These are phyloP conservation scores for Crithidia fasciculata DNA, from an alignment of 208 protist species.

Conservation along the genomic window DNA sequence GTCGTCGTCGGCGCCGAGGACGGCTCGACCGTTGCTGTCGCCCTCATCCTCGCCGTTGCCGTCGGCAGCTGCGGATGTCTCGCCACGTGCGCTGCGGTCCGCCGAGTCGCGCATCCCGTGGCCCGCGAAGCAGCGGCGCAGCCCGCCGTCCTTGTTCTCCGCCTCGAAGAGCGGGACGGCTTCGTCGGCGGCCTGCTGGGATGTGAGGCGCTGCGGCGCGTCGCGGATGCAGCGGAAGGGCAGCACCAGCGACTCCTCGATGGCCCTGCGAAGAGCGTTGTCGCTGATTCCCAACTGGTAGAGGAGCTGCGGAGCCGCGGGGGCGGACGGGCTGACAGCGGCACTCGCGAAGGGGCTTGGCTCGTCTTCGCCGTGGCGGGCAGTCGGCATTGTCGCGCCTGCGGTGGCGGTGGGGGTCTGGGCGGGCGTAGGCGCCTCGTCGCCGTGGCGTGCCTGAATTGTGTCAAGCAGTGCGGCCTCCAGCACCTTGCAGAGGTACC, in stretches of 20 bases:
- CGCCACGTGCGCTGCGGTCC: slow-evolving; percentile 27
- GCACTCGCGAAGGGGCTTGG: neutral
- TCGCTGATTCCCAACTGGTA: slow-evolving; percentile 44
- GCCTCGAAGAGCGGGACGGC: slow-evolving; percentile 32
- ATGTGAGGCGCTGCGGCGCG: slow-evolving; percentile 37
- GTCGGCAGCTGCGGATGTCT: neutral
- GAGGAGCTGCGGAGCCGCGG: slow-evolving; percentile 31
- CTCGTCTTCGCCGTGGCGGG: neutral
- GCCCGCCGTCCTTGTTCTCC: slow-evolving; percentile 38
- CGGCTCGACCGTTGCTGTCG: neutral
- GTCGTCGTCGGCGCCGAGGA: slow-evolving; percentile 19
- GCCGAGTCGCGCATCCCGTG: slow-evolving; percentile 44
- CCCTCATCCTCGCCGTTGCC: slow-evolving; percentile 7
- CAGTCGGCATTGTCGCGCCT: too few species aligned
- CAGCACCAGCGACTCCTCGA: slow-evolving; percentile 67
- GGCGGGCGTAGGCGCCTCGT: neutral
- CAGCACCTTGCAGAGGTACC: slow-evolving; percentile 75
- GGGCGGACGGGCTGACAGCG: neutral
- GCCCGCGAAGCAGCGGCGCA: slow-evolving; percentile 38
- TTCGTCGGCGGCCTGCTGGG: slow-evolving; percentile 22
- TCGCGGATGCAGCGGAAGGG: slow-evolving; percentile 63
- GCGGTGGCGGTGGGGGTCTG: neutral
- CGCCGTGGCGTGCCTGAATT: slow-evolving; percentile 24
- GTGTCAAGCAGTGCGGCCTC: slow-evolving; percentile 56
- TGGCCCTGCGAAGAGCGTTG: slow-evolving; percentile 66